Evolutionary conservation across 805 yeast genomes (phyloP).

Genomic region (Candida adriatica): DNA sequence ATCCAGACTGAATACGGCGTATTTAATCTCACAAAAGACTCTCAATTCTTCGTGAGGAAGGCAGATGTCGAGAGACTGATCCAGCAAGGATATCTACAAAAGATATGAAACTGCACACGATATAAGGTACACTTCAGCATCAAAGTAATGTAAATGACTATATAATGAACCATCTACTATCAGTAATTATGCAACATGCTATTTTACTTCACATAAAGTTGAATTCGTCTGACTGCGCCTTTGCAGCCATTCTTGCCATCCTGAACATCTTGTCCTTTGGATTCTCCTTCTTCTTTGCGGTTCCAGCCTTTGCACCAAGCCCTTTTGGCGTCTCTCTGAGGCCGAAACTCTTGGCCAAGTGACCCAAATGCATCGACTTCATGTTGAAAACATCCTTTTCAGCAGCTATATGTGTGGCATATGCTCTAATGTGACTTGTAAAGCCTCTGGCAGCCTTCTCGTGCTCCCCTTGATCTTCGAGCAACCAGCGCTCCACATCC

Average conservation of each 20-base stretch:
- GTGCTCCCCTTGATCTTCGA: slow-evolving; percentile 56
- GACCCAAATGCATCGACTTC: slow-evolving; percentile 84
- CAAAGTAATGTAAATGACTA: no score
- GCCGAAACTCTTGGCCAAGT: slow-evolving; percentile 91
- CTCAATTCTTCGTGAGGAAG: slow-evolving; percentile 90
- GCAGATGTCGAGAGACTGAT: slow-evolving; percentile 91
- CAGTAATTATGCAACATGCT: no score
- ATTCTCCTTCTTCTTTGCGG: slow-evolving; percentile 48
- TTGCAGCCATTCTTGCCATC: slow-evolving; percentile 64
- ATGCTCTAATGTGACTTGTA: slow-evolving; percentile 87
- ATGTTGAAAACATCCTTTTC: slow-evolving; percentile 82
- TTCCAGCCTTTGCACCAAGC: slow-evolving; percentile 43
- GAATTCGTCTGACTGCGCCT: slow-evolving; percentile 64
- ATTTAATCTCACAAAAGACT: slow-evolving; percentile 84
- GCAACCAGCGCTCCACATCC: slow-evolving; percentile 79
- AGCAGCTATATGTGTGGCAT: slow-evolving; percentile 82
- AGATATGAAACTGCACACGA: slow-evolving; percentile 30
- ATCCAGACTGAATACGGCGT: slow-evolving; percentile 97
- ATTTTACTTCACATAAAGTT: slow-evolving; percentile 46
- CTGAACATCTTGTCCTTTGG: slow-evolving; percentile 69
- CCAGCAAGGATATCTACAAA: slow-evolving; percentile 89
- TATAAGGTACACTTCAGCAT: no score
- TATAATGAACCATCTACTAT: no score
- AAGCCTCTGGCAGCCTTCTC: slow-evolving; percentile 74
- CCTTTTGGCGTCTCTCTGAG: slow-evolving; percentile 90